Evolutionary conservation across 495 filamentous ascomycete species (phyloP), one percentile per base, ranked within the genome.

Genomic region (Talaromyces nanjingensis): DNA sequence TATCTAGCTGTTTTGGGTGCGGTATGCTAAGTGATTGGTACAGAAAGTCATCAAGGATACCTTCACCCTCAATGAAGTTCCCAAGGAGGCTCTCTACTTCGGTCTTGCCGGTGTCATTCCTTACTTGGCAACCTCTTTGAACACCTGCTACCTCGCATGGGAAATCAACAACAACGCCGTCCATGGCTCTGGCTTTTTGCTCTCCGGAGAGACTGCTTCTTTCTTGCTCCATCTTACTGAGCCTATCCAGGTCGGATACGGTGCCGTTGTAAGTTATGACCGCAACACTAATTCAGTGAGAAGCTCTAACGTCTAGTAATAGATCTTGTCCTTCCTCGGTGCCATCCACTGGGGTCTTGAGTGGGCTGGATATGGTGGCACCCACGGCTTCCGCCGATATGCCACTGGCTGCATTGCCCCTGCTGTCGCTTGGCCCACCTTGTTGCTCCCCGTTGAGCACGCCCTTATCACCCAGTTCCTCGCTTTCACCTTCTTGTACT

Each of bases 281-380:
- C 47, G 27, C 8, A 22, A 25, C 27, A 8, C 56, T 59, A 11
- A 56, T 45, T 31, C 22, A 12, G 3, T 29, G 55, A 20, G 22
- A 16, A 25, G 4, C 6, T 12, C 62, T 64, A 56, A 64, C 45
- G 60, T 56, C 47, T 47, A 59, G 3, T 39, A 11, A 14, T 63
- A 91, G 88, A 92, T 97, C 68, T 88, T 97, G 69, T 96, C 92
- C 54, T 98, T 98, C 83, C 85, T 98, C 24, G 94, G 94, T 57
- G 94, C 96, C 39, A 86, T 97, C 69, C 94, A 98, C 76, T 98
- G 96, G 96, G 91, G 91, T 66, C 77, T 93, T 63, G 90, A 93
- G 76, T 92, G 84, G 79, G 89, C 89, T 63, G 81, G 83, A 64
- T 86, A 87, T 81, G 82, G 93, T 76, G 85, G 93, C 70, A 74